Percentiles rank a stretch among this genome's conserved stretches.
phyloP scores from a whole-genome alignment of 2,329 filamentous ascomycete genomes.

The Daldinia eschscholtzii region DNA sequence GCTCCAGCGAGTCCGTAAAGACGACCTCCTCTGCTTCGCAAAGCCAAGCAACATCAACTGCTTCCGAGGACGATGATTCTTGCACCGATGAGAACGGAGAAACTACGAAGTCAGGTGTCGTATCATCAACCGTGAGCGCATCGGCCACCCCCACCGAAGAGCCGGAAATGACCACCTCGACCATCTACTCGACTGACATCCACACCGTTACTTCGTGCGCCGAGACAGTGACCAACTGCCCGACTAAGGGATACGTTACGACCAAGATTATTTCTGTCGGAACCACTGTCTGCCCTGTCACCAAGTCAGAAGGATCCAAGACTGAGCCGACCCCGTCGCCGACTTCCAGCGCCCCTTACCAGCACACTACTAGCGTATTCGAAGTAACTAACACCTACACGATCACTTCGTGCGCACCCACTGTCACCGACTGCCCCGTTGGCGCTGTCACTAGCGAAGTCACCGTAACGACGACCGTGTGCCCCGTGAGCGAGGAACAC shows the following conservation, averaged over 20 bases:
- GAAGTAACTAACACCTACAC: conserved; percentile 50
- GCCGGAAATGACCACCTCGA: conserved; percentile 49
- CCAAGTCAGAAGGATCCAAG: conserved; percentile 14
- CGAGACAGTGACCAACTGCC: conserved; percentile 39
- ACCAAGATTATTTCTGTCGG: conserved; percentile 47
- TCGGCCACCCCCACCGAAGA: conserved; percentile 27
- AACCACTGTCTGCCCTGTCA: conserved; percentile 44
- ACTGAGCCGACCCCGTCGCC: conserved; percentile 30
- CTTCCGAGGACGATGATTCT: conserved; percentile 34
- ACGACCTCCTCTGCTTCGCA: conserved; percentile 25
- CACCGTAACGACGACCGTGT: conserved; percentile 52
- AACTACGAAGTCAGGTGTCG: not conserved
- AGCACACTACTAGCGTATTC: conserved; percentile 48
- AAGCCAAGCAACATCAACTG: conserved; percentile 20
- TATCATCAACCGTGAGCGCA: conserved; percentile 12
- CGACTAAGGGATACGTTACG: conserved; percentile 42
- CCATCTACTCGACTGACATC: conserved; percentile 50
- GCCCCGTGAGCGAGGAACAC: conserved; percentile 44
- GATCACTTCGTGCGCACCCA: conserved; percentile 51
- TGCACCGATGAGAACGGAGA: conserved; percentile 24
- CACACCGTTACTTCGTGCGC: conserved; percentile 45
- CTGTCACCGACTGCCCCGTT: conserved; percentile 49
- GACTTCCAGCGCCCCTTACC: conserved; percentile 18
- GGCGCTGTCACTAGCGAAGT: conserved; percentile 50
- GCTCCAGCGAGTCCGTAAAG: conserved; percentile 20